A percentile compares a stretch with the other conserved stretches of the same genome.
Evolutionary conservation across 2,329 filamentous ascomycete genomes (phyloP).

Genomic region (Leptographium galeiforme): DNA sequence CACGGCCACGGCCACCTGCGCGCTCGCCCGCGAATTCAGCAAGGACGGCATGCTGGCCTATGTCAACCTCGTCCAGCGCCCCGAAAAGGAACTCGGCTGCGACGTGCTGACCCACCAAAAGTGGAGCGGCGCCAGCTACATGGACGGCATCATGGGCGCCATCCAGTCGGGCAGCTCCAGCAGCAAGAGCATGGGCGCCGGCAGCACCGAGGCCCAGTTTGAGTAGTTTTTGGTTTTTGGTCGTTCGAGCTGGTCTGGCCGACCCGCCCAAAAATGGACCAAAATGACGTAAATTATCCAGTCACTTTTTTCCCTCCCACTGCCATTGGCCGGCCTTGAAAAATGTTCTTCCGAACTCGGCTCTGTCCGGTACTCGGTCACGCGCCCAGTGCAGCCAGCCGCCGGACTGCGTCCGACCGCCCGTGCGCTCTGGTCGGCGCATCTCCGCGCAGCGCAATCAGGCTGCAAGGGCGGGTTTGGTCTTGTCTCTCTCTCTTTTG

Average conservation of each 20-base stretch:
- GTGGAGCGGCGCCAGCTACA: conserved; percentile 56
- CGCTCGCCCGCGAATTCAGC: conserved; percentile 74
- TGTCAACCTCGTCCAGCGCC: conserved; percentile 79
- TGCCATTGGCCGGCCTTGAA: neutral
- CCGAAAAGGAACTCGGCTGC: conserved; percentile 80
- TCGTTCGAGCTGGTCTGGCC: too few species aligned
- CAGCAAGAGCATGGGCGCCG: conserved; percentile 87
- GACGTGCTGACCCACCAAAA: conserved; percentile 95
- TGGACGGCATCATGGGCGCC: conserved; percentile 78
- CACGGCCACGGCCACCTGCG: conserved; percentile 50
- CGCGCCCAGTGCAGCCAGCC: neutral
- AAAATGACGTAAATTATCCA: neutral
- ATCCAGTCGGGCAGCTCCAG: conserved; percentile 89
- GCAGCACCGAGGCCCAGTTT: conserved; percentile 73
- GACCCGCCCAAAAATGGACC: neutral
- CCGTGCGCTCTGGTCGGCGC: neutral
- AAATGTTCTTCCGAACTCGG: neutral
- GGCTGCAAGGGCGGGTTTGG: too few species aligned
- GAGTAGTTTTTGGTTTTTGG: too few species aligned
- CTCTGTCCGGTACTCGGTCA: neutral
- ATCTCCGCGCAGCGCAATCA: neutral
- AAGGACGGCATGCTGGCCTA: conserved; percentile 93
- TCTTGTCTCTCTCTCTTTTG: too few species aligned
- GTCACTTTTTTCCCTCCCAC: neutral
- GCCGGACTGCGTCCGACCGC: neutral